A percentile compares a stretch with the other conserved stretches of the same genome.
Conservation (phyloP, 2,329 filamentous ascomycete species). For the Zymoseptoria brevis region DNA sequence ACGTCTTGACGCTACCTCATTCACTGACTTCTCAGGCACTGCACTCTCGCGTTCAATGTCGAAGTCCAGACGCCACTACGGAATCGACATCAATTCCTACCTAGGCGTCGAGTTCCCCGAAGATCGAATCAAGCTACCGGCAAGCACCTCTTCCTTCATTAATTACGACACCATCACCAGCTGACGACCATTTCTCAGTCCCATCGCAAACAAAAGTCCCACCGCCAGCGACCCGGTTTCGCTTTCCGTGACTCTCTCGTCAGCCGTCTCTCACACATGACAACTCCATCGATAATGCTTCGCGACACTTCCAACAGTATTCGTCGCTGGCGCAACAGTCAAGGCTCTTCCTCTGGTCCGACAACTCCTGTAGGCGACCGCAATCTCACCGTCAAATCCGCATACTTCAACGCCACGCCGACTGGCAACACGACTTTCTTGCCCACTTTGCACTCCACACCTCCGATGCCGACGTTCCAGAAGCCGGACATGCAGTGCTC, state of each 20-base stretch:
- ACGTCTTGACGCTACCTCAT: neutral
- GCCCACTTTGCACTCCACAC: slow-evolving; percentile 24
- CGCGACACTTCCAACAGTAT: neutral
- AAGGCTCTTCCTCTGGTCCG: neutral
- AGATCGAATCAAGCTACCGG: slow-evolving; percentile 6
- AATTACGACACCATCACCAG: neutral
- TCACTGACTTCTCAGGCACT: neutral
- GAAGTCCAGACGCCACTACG: slow-evolving; percentile 11
- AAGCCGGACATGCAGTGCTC: slow-evolving; percentile 14
- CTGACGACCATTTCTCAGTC: neutral
- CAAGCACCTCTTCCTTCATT: neutral
- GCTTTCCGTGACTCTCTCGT: slow-evolving; percentile 12
- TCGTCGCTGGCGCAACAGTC: neutral
- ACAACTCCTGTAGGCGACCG: neutral
- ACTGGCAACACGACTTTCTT: slow-evolving; percentile 18
- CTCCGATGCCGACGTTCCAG: slow-evolving; percentile 25
- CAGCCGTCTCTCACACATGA: neutral
- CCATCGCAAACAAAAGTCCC: neutral
- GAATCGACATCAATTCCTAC: slow-evolving; percentile 17
- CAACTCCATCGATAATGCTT: neutral
- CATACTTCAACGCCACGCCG: slow-evolving; percentile 12
- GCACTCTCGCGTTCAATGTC: neutral
- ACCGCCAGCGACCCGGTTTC: slow-evolving; percentile 1
- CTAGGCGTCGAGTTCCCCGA: slow-evolving; percentile 12
- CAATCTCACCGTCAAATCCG: slow-evolving; percentile 2